phyloP scores from a whole-genome alignment of 306 rosid species.

The Geum urbanum region DNA sequence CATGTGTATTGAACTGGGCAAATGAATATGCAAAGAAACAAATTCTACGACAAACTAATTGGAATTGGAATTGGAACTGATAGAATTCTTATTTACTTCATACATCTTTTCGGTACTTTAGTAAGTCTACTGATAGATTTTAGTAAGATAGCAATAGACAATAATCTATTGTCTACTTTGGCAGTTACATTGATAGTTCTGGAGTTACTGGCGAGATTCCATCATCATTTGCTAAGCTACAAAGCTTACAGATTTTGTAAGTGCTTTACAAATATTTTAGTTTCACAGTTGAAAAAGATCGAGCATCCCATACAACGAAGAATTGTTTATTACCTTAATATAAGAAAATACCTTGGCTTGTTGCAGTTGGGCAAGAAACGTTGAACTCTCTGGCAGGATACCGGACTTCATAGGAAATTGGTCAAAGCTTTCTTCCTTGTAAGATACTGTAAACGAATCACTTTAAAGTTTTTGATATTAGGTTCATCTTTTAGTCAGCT shows the following conservation, averaged over 20 bases:
- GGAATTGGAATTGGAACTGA: too few relatives aligned
- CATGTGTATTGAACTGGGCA: background rate
- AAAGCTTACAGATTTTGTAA: slow-evolving; percentile 50
- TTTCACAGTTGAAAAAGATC: background rate
- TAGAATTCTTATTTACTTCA: background rate
- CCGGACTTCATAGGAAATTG: slow-evolving; percentile 76
- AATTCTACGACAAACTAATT: background rate
- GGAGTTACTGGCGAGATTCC: slow-evolving; percentile 83
- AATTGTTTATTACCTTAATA: background rate
- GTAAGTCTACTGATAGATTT: too few relatives aligned
- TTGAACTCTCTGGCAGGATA: slow-evolving; percentile 51
- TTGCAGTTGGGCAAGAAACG: slow-evolving; percentile 66
- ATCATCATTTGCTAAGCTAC: slow-evolving; percentile 53
- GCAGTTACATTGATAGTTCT: slow-evolving; percentile 64
- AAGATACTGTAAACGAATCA: slow-evolving; percentile 29
- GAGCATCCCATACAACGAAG: background rate
- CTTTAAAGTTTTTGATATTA: background rate
- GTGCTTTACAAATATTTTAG: slow-evolving; percentile 17
- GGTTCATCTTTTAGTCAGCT: background rate
- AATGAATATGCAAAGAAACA: background rate
- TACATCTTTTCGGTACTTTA: background rate
- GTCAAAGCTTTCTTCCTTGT: slow-evolving; percentile 57
- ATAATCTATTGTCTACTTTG: slow-evolving; percentile 22
- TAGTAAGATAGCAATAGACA: too few relatives aligned
- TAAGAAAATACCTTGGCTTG: slow-evolving; percentile 4